Base-by-base conservation (phyloP, 2,329 filamentous ascomycete genomes). In the Alternaria sp. region DNA sequence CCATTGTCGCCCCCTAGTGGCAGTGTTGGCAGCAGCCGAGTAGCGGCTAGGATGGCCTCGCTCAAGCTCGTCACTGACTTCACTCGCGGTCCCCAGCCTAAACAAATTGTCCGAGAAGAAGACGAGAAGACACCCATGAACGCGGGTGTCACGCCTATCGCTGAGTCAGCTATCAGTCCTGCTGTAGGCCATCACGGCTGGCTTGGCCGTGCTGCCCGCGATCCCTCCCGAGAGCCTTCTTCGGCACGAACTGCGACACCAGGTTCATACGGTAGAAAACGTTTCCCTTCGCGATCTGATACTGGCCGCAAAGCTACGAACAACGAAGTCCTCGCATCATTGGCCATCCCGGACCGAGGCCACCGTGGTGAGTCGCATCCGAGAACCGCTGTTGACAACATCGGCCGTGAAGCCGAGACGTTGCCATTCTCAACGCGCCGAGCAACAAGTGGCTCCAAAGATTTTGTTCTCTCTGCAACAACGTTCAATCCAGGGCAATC, bases 11-110 rank as follows among this genome's bases (percentile, higher is more conserved):
- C 92, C 9, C 91, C 91, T 0, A 87, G 46, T 27, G 46, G 46
- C 7, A 50, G 87, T 25, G 74, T 88, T 52, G 69, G 86, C 71
- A 69, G 77, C 61, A 83, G 80, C 51, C 78, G 86, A 32, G 80
- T 86, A 46, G 88, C 92, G 53, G 88, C 90, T 12, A 96, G 96
- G 81, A 90, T 90, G 28, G 92, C 93, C 10, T 89, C 94, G 0
- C 83, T 98, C 62, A 97, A 96, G 77, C 86, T 98, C 2, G 96
- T 98, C 71, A 98, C 95, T 0, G 90, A 91, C 0, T 98, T 99
- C 72, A 91, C 89, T 8, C 62, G 66, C 16, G 73, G 74, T 27
- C 73, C 75, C 32, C 70, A 68, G 36, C 81, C 81, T 5, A 82
- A 83, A 5, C 89, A 90, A 63, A 87, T 89, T 89, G 87, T 78